Evolutionary conservation across 257 asterid species (phyloP).

Genomic region (Mentha longifolia): DNA sequence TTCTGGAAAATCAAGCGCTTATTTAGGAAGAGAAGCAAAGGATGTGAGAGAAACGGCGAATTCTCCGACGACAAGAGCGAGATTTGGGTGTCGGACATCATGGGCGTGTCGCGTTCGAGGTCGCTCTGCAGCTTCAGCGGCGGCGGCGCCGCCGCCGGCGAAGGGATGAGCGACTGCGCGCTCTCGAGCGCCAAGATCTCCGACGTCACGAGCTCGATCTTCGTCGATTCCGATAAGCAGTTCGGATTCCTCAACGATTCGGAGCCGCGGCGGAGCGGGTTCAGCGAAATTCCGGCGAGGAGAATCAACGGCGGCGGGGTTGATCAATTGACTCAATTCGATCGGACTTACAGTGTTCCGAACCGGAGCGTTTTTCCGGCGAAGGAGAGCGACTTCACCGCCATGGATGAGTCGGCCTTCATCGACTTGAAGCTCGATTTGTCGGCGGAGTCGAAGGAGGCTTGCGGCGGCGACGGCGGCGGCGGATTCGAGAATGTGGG

Average conservation of each 20-base stretch:
- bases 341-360: conserved; percentile 49
- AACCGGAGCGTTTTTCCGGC: conserved; percentile 64
- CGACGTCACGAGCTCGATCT: conserved; percentile 67
- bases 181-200: conserved; percentile 89
- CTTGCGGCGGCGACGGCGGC: conserved; percentile 45
- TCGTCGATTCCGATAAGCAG: conserved; percentile 49
- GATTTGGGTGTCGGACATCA: conserved; percentile 56
- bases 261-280: conserved; percentile 56
- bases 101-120: conserved; percentile 79
- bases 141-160: conserved; percentile 49
- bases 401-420: conserved; percentile 86
- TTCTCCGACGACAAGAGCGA: conserved; percentile 57
- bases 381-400: conserved; percentile 71
- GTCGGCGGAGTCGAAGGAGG: conserved; percentile 46
- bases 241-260: conserved; percentile 33
- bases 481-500: conserved; percentile 19
- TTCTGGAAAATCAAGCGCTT: conserved; percentile 81
- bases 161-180: conserved; percentile 52
- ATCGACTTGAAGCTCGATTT: conserved; percentile 78
- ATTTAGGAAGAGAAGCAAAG: conserved; percentile 56
- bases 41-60: conserved; percentile 39
- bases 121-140: conserved; percentile 87
- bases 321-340: conserved; percentile 29
- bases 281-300: conserved; percentile 40
- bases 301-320: conserved; percentile 29